Evolutionary conservation across 495 filamentous ascomycete species (phyloP).

Genomic region (Neurospora hispaniola): DNA sequence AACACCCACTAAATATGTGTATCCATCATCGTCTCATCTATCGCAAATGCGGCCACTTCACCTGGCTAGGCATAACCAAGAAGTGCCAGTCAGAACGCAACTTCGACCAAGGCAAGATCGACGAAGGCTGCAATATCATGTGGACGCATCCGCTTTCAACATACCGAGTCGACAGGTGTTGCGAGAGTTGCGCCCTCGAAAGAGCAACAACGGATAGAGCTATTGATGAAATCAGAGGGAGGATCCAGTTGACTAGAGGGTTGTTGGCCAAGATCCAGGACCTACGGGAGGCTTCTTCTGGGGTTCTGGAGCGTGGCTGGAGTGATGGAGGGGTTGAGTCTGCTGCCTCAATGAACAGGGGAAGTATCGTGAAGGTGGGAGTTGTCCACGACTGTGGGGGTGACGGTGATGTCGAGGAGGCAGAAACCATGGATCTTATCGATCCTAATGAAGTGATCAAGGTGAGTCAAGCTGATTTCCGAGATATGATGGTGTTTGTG

Average conservation of each 20-base stretch:
- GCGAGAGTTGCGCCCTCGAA: slow-evolving; percentile 7
- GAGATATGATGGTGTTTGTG: not conserved
- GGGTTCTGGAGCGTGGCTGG: not conserved
- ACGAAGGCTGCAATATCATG: slow-evolving; percentile 12
- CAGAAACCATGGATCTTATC: not conserved
- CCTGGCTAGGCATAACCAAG: slow-evolving; percentile 7
- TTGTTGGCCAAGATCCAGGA: slow-evolving; percentile 2
- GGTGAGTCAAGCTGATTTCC: not conserved
- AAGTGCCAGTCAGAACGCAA: slow-evolving; percentile 11
- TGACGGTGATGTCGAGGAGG: not conserved
- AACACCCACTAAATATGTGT: slow-evolving; percentile 15
- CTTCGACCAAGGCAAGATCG: slow-evolving; percentile 6
- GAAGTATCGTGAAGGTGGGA: no score
- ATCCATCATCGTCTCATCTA: slow-evolving; percentile 17
- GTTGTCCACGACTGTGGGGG: not conserved
- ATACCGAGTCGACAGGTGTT: slow-evolving; percentile 5
- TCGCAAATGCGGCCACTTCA: slow-evolving; percentile 16
- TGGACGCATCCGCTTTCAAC: slow-evolving; percentile 17
- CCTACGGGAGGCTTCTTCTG: not conserved
- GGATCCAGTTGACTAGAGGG: slow-evolving; percentile 1
- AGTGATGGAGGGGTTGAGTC: not conserved
- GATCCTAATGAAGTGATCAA: slow-evolving; percentile 1
- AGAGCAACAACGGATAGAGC: not conserved
- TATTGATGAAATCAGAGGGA: slow-evolving; percentile 2
- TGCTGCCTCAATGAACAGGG: not conserved